Base-by-base conservation (phyloP, 1,139 yeast genomes). In the Eremothecium sinecaudum region DNA sequence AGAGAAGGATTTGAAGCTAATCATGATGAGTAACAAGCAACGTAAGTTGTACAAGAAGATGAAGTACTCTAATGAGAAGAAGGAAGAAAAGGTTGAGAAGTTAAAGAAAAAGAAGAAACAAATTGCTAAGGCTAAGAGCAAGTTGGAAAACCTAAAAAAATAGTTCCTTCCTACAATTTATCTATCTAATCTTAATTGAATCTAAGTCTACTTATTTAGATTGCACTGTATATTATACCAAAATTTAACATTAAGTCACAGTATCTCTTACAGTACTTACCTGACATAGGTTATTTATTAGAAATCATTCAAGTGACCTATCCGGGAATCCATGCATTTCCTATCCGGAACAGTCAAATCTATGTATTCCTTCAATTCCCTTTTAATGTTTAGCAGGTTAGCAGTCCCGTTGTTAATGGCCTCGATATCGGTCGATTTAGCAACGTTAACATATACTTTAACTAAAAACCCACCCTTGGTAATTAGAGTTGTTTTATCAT, bases 1-100 rank as follows among this genome's bases (percentile, higher is more conserved):
- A 63, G 93, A 79, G 55, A 80, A 81, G 63, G 93, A 83, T 48
- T 71, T 84, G 63, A 81, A 79, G 66, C 79, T 76, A 73, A 84
- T 86, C 58, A 90, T 90, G 98, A 87, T 90, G 97, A 73, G 92
- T 48, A 87, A 86, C 67, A 90, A 87, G 63, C 94, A 90, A 66
- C 81, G 87, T 69, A 84, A 83, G 63, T 71, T 87, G 49, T 90
- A 90, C 69, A 80, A 81, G 67, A 83, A 83, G 78, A 83, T 90
- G 93, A 92, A 84, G 67, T 79, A 84, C 58, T 92, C 94, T 40
- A 75, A 81, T 52, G 79, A 80, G 40, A 78, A 83, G 72, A 82
- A 84, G 64, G 90, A 82, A 56, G 72, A 72, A 40, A 76, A 92
- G 62, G 75, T 75, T 50, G 81, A 79, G 38, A 75, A 72, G 36